phyloP scores from a whole-genome alignment of 31 red algal species.

The Bonnemaisonia californica region DNA sequence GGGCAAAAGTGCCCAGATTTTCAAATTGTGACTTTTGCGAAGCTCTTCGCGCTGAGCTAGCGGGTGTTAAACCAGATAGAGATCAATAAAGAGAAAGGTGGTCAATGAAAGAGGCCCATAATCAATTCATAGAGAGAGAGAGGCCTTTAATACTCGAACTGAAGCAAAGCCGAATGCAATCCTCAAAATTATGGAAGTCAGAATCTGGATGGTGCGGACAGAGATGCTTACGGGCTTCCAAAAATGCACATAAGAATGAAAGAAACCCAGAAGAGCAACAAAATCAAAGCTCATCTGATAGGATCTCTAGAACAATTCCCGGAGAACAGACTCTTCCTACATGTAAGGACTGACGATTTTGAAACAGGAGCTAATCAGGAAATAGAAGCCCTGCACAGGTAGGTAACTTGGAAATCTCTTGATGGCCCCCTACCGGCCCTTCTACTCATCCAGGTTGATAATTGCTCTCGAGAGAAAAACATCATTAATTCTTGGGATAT shows the following conservation, averaged over 20 bases:
- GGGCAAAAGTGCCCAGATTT: background rate
- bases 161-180: background rate
- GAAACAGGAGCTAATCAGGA: background rate
- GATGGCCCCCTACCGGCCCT: background rate
- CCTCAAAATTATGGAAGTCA: background rate
- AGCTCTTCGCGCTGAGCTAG: no score
- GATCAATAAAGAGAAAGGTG: background rate
- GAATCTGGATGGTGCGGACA: background rate
- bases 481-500: background rate
- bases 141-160: background rate
- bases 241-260: background rate
- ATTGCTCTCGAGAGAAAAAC: background rate
- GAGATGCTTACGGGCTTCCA: background rate
- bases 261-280: background rate
- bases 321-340: background rate
- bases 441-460: background rate
- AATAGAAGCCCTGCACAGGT: background rate
- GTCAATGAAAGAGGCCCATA: background rate
- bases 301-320: background rate
- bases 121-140: background rate
- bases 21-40: background rate
- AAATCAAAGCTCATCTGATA: background rate
- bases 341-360: background rate
- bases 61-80: background rate
- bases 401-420: background rate